Percentiles rank a stretch among this genome's conserved stretches.
Evolutionary conservation across 23 red algal genomes (phyloP).

Genomic region (Pyropia yezoensis): DNA sequence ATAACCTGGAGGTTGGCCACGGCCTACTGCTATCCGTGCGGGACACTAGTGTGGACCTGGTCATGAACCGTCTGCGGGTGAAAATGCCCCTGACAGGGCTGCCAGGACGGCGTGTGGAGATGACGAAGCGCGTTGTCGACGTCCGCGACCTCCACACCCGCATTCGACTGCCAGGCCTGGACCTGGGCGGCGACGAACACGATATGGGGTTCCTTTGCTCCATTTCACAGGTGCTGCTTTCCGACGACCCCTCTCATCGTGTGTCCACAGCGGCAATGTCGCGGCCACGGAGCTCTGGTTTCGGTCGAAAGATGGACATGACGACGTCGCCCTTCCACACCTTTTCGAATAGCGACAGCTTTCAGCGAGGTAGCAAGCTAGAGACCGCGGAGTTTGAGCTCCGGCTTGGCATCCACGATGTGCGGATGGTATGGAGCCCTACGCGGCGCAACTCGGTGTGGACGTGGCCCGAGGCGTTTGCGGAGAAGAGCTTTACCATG

Average conservation of each 20-base stretch:
- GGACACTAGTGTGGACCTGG: background rate
- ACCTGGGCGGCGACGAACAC: constrained; percentile 34
- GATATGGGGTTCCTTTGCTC: constrained; percentile 39
- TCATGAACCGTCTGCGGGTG: background rate
- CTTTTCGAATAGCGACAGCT: constrained; percentile 43
- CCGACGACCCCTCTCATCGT: constrained; percentile 20
- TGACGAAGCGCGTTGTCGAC: constrained; percentile 25
- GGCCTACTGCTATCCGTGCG: constrained; percentile 44
- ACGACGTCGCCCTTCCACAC: constrained; percentile 62
- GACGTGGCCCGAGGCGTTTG: constrained; percentile 59
- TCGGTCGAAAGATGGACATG: constrained; percentile 35
- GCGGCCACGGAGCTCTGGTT: constrained; percentile 30
- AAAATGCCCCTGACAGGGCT: background rate
- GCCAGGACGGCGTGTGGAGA: background rate
- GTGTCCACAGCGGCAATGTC: background rate
- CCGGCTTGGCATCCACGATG: constrained; percentile 26
- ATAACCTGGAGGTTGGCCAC: constrained; percentile 63
- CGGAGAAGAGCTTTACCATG: constrained; percentile 57
- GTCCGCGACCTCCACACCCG: constrained; percentile 44
- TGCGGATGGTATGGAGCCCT: constrained; percentile 55
- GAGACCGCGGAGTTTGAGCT: constrained; percentile 48
- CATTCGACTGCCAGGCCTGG: constrained; percentile 59
- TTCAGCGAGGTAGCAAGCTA: constrained; percentile 50
- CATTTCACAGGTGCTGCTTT: constrained; percentile 35
- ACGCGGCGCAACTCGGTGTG: constrained; percentile 37